These are phyloP conservation scores for Phytophthora citrophthora DNA, from an alignment of 352 stramenopile species.

Conservation along the genomic window DNA sequence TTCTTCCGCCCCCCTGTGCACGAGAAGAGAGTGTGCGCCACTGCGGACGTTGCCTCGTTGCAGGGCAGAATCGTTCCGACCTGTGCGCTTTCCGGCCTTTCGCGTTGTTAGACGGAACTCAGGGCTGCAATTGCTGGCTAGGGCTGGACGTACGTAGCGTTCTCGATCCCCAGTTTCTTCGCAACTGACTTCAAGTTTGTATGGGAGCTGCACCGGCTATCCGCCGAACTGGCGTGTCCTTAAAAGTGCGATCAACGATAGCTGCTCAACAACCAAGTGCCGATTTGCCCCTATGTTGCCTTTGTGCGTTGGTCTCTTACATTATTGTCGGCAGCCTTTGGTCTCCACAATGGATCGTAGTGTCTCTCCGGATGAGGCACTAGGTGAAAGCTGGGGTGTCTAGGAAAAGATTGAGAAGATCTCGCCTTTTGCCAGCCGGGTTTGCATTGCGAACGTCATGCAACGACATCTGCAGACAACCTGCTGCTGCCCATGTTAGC, in stretches of 20 bases:
- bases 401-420: too few relatives aligned
- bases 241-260: constrained; percentile 18
- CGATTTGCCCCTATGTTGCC: not conserved
- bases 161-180: constrained; percentile 18
- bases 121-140: constrained; percentile 27
- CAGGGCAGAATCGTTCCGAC: constrained; percentile 16
- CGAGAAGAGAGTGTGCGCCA: constrained; percentile 7
- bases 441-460: constrained; percentile 4
- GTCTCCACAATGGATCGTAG: not conserved
- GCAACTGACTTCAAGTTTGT: constrained; percentile 36
- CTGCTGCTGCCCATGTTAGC: not conserved
- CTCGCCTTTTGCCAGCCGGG: not conserved
- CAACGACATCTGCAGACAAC: not conserved
- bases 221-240: constrained; percentile 17
- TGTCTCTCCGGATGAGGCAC: not conserved
- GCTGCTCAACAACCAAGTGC: not conserved
- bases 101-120: constrained; percentile 31
- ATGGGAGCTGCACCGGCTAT: constrained; percentile 12
- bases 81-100: constrained; percentile 27
- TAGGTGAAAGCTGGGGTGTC: too few relatives aligned
- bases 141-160: constrained; percentile 9
- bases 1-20: constrained; percentile 29
- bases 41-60: constrained; percentile 21
- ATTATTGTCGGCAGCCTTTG: not conserved
- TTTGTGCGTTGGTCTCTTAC: not conserved